phyloP scores from a whole-genome alignment of 805 yeast species.

The Myxozyma mucilagina region DNA sequence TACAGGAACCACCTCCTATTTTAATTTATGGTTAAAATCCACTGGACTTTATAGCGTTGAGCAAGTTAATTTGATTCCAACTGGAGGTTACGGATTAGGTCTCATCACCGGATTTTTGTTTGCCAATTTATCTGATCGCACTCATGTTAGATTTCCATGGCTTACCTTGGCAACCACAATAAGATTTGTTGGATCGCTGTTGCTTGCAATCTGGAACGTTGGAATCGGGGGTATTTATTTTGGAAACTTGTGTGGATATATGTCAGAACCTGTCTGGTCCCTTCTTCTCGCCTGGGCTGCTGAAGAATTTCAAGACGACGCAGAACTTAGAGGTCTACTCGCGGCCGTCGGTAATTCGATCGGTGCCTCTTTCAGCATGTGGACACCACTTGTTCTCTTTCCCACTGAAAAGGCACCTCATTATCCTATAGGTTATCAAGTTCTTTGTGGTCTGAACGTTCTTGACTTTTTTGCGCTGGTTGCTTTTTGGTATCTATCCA shows the following conservation, averaged over 20 bases:
- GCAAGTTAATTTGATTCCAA: constrained; percentile 40
- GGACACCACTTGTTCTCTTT: constrained; percentile 32
- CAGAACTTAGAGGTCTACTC: constrained; percentile 25
- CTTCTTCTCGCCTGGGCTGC: constrained; percentile 27
- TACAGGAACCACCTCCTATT: constrained; percentile 30
- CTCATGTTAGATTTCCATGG: constrained; percentile 37
- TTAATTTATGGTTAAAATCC: constrained; percentile 40
- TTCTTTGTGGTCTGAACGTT: constrained; percentile 11
- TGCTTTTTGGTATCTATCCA: constrained; percentile 16
- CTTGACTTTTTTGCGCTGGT: constrained; percentile 18
- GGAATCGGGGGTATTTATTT: constrained; percentile 27
- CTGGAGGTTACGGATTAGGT: constrained; percentile 40
- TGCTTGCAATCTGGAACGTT: constrained; percentile 22
- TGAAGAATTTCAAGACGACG: constrained; percentile 29
- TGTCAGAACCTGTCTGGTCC: constrained; percentile 26
- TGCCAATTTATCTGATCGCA: constrained; percentile 39
- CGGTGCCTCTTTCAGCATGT: constrained; percentile 23
- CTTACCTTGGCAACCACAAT: constrained; percentile 29
- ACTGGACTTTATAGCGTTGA: constrained; percentile 31
- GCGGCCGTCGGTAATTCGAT: constrained; percentile 26
- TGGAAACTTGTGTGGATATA: constrained; percentile 20
- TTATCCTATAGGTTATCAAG: constrained; percentile 19
- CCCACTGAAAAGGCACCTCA: constrained; percentile 26
- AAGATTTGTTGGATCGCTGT: constrained; percentile 15
- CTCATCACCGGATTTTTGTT: constrained; percentile 36